phyloP scores from a whole-genome alignment of 805 yeast genomes.

The Sugiyamaella chiloensis region DNA sequence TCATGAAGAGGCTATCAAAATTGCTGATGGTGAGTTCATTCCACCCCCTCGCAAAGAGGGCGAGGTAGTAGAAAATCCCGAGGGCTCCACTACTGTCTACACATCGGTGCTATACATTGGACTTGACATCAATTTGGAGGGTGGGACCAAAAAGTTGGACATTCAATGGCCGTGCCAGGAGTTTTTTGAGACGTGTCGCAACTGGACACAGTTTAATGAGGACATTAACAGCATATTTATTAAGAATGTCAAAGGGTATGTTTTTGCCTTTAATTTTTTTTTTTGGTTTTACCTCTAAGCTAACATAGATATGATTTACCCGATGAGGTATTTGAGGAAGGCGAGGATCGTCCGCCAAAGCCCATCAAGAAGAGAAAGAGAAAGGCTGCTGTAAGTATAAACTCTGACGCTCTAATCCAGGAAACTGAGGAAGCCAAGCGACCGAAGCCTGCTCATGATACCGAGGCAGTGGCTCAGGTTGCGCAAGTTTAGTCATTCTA shows the following conservation, averaged over 20 bases:
- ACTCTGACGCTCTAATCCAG: neutral
- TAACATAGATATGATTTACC: slow-evolving; percentile 62
- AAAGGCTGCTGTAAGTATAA: slow-evolving; percentile 13
- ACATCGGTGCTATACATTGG: slow-evolving; percentile 82
- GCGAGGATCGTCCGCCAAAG: slow-evolving; percentile 71
- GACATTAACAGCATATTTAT: slow-evolving; percentile 58
- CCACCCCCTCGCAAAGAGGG: slow-evolving; percentile 41
- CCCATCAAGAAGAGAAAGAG: slow-evolving; percentile 52
- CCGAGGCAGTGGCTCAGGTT: too few relatives aligned
- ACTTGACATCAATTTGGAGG: slow-evolving; percentile 52
- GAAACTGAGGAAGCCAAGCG: slow-evolving; percentile 4
- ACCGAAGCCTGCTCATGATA: too few relatives aligned
- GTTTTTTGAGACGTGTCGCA: slow-evolving; percentile 74
- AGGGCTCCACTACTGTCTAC: slow-evolving; percentile 41
- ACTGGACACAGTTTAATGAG: slow-evolving; percentile 65
- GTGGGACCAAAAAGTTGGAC: slow-evolving; percentile 53
- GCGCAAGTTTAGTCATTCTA: too few relatives aligned
- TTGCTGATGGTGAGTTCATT: slow-evolving; percentile 63
- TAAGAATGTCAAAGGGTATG: slow-evolving; percentile 62
- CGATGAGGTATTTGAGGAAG: slow-evolving; percentile 74
- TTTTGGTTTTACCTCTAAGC: neutral
- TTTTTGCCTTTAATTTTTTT: neutral
- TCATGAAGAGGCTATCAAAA: slow-evolving; percentile 54
- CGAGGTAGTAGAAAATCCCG: slow-evolving; percentile 7
- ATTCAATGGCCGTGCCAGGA: slow-evolving; percentile 89